Evolutionary conservation across 2,329 filamentous ascomycete species (phyloP).

Genomic region (Exophiala sp.): DNA sequence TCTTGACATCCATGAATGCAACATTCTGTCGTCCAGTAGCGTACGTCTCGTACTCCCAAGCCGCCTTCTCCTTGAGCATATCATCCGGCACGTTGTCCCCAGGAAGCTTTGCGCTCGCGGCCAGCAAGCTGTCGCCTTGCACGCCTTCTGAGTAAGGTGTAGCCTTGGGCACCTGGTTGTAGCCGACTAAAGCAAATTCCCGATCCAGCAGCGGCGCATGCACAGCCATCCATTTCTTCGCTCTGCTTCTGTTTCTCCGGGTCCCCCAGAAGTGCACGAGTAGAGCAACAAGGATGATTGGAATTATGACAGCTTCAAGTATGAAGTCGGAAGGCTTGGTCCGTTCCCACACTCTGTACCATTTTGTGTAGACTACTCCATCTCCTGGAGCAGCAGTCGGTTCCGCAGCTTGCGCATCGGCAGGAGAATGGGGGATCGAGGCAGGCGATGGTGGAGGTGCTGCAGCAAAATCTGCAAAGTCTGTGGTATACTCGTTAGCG

Average conservation of each 20-base stretch:
- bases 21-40: constrained; percentile 89
- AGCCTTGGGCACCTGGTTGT: constrained; percentile 54
- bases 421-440: constrained; percentile 47
- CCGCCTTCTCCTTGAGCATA: constrained; percentile 78
- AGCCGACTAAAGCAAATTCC: constrained; percentile 88
- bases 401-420: constrained; percentile 48
- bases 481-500: constrained; percentile 46
- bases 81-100: constrained; percentile 48
- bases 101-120: constrained; percentile 37
- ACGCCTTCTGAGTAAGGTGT: constrained; percentile 45
- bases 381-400: constrained; percentile 41
- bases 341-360: constrained; percentile 96
- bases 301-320: constrained; percentile 77
- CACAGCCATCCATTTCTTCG: constrained; percentile 73
- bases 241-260: constrained; percentile 73
- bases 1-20: constrained; percentile 81
- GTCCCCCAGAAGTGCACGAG: constrained; percentile 78
- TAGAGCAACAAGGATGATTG: constrained; percentile 70
- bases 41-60: constrained; percentile 83
- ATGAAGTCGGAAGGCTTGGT: constrained; percentile 79
- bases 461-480: constrained; percentile 90
- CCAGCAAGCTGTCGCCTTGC: constrained; percentile 39
- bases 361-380: constrained; percentile 70
- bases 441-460: constrained; percentile 30
- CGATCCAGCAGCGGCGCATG: constrained; percentile 68